These are phyloP conservation scores for Corynespora cassiicola DNA, from an alignment of 2,329 filamentous ascomycete genomes.

Conservation along the genomic window DNA sequence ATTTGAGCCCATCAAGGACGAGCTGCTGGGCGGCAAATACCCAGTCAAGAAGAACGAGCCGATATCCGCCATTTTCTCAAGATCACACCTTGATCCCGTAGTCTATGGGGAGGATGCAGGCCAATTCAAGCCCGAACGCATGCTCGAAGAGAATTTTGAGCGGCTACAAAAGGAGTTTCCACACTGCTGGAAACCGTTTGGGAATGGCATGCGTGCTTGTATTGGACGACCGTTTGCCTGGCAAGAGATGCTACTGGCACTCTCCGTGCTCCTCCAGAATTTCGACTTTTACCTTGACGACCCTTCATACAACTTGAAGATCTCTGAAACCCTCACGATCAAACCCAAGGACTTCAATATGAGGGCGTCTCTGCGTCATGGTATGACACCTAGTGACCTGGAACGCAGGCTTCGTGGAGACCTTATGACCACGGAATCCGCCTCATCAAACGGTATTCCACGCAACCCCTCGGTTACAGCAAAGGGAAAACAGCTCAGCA, in stretches of 20 bases:
- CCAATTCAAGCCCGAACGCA: constrained; percentile 13
- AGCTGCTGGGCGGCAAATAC: constrained; percentile 29
- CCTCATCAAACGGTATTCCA: neutral
- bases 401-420: constrained; percentile 11
- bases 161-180: constrained; percentile 5
- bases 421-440: neutral
- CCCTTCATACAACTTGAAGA: constrained; percentile 41
- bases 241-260: constrained; percentile 15
- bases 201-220: constrained; percentile 15
- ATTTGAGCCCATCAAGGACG: constrained; percentile 13
- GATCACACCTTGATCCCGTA: constrained; percentile 11
- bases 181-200: constrained; percentile 12
- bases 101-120: constrained; percentile 15
- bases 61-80: constrained; percentile 4
- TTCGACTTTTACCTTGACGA: constrained; percentile 44
- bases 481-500: constrained; percentile 1
- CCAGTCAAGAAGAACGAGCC: constrained; percentile 25
- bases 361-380: constrained; percentile 21
- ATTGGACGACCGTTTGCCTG: constrained; percentile 18
- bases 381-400: constrained; percentile 14
- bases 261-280: constrained; percentile 43
- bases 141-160: constrained; percentile 16
- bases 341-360: constrained; percentile 41
- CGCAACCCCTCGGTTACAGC: neutral
- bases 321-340: constrained; percentile 45